A percentile compares a stretch with the other conserved stretches of the same genome.
Evolutionary conservation across 441 rosid species (phyloP).

Genomic region (Euphorbia schlechtendalii): DNA sequence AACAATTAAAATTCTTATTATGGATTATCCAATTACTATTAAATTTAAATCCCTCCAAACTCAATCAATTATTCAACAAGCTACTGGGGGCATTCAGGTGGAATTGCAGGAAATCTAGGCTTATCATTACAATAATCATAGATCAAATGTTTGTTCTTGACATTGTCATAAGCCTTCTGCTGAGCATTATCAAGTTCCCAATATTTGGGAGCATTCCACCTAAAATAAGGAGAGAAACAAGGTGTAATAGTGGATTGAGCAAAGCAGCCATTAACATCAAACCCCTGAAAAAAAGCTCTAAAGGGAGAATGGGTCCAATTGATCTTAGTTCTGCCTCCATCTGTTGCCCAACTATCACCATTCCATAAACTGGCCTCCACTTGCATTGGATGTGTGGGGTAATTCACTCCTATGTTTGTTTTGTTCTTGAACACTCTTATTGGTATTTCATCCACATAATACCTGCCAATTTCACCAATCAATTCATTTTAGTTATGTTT

Average conservation of each 20-base stretch:
- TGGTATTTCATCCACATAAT: constrained; percentile 46
- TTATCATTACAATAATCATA: constrained; percentile 1
- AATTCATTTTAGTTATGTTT: no score
- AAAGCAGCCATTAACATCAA: constrained; percentile 44
- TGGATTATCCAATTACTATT: not conserved
- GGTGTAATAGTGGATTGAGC: not conserved
- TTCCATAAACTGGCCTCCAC: constrained; percentile 61
- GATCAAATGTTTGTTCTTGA: not conserved
- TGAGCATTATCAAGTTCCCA: not conserved
- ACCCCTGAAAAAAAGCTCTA: constrained; percentile 42
- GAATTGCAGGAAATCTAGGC: not conserved
- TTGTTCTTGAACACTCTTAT: constrained; percentile 61
- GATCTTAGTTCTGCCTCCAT: constrained; percentile 50
- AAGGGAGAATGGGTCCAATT: constrained; percentile 63
- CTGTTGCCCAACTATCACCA: constrained; percentile 70
- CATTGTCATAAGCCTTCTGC: not conserved
- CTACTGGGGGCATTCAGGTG: not conserved
- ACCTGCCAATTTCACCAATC: constrained; percentile 22
- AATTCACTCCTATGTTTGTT: constrained; percentile 31
- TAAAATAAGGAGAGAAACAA: not conserved
- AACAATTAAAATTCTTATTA: no score
- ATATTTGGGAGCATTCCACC: constrained; percentile 1
- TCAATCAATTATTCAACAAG: no score
- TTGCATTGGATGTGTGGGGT: constrained; percentile 47
- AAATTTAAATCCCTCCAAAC: not conserved